Evolutionary conservation across 805 yeast genomes (phyloP), one percentile per base, ranked within the genome.

Genomic region (Wickerhamiella nectarea): DNA sequence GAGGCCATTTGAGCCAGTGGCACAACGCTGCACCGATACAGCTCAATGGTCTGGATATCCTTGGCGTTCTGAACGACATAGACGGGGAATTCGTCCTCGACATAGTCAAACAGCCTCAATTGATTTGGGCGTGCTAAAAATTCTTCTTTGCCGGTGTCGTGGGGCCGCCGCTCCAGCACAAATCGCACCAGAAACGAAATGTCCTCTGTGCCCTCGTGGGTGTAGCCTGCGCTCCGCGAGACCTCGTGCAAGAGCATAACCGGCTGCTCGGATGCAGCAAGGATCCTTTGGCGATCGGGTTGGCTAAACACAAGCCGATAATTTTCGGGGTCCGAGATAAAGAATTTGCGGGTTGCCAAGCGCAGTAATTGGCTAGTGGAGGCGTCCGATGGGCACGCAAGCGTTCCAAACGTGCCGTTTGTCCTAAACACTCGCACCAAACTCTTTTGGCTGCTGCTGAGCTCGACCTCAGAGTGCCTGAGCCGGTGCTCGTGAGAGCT

Each of bases 401-500:
- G 64, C 1, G 95, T 83, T 12, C 91, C 80, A 50, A 85, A 83
- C 9, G 86, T 80, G 52, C 85, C 87, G 46, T 83, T 94, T 42
- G 76, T 81, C 46, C 80, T 76, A 64, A 81, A 86, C 1, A 89
- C 78, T 48, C 94, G 75, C 18, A 89, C 66, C 48, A 54, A 42
- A 20, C 44, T 17, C 18, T 22, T 31, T 18, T 25, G n/a, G 69
- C 72, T 51, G 65, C 72, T 4, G 39, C 29, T 14, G 10, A 7
- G 31, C 18, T 29, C 31, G 3, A 28, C 38, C n/a, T 49, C 47
- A n/a, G 41, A 31, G 25, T 28, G 38, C 15, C 38, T 37, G 14
- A 33, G 25, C 14, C 36, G 43, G 22, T 26, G 31, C 18, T 48
- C 40, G 19, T 28, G 42, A 7, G 44, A 22, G 11, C 24, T 24